Evolutionary conservation across 1,284 basidiomycete species (phyloP).

Genomic region (Ganoderma lucidum): DNA sequence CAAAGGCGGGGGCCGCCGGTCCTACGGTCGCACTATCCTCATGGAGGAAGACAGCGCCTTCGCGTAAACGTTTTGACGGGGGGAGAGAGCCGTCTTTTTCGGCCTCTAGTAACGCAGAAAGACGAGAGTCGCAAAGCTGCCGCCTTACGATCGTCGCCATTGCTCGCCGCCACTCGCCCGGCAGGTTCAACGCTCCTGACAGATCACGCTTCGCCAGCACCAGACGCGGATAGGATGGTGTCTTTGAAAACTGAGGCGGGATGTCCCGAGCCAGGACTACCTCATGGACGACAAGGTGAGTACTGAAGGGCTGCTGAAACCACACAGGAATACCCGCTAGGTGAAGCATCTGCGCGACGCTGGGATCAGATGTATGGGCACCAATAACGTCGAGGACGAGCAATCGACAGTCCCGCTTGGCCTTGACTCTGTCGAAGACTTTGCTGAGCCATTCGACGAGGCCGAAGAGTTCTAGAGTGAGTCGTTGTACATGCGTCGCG

Average conservation of each 20-base stretch:
- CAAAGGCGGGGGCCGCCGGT: neutral
- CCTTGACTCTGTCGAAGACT: neutral
- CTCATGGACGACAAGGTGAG: neutral
- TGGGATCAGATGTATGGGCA: neutral
- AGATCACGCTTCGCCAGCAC: constrained; percentile 11
- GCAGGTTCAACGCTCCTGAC: constrained; percentile 8
- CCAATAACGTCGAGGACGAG: constrained; percentile 4
- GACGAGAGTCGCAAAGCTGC: neutral
- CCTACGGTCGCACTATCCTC: constrained; percentile 1
- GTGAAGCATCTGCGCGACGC: neutral
- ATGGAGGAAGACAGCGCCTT: neutral
- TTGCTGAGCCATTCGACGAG: neutral
- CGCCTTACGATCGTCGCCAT: constrained; percentile 3
- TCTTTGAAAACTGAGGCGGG: neutral
- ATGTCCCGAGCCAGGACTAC: neutral
- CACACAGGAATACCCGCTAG: constrained; percentile 7
- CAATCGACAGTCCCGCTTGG: neutral
- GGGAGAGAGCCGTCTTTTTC: neutral
- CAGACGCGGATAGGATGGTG: neutral
- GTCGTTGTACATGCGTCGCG: constrained; percentile 8
- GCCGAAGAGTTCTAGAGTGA: neutral
- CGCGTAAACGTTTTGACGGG: constrained; percentile 4
- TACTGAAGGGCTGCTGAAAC: neutral
- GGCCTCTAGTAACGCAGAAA: neutral
- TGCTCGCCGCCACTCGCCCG: constrained; percentile 11